Conservation (phyloP, 345 rosid genomes). For the Triadica sebifera region DNA sequence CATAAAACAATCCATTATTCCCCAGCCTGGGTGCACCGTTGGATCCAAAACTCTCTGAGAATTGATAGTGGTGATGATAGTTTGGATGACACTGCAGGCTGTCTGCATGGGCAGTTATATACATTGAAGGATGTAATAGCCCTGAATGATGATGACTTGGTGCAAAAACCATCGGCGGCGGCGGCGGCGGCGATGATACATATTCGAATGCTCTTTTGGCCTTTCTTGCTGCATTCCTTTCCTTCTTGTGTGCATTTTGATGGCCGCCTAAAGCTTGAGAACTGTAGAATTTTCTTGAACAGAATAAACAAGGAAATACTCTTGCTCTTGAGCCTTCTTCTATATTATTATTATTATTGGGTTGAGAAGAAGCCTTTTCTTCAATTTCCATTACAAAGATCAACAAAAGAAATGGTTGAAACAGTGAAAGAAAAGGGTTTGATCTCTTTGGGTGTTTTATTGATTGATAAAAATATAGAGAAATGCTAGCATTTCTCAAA, state of each 20-base stretch:
- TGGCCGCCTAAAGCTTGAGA: conserved; percentile 97
- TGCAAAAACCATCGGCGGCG: conserved; percentile 39
- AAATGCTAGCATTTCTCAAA: no score
- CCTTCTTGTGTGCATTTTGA: conserved; percentile 95
- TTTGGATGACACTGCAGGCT: conserved; percentile 36
- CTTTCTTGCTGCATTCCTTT: conserved; percentile 69
- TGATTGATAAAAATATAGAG: no score
- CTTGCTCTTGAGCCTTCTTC: conserved; percentile 42
- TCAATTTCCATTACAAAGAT: conserved; percentile 40
- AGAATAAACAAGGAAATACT: conserved; percentile 70
- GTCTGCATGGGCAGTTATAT: conserved; percentile 47
- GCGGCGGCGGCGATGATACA: conserved; percentile 25
- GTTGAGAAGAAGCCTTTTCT: conserved; percentile 27
- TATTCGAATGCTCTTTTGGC: conserved; percentile 56
- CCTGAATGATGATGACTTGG: conserved; percentile 38
- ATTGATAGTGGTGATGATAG: no score
- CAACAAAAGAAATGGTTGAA: not conserved
- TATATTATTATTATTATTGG: conserved; percentile 1
- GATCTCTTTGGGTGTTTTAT: not conserved
- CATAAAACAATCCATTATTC: conserved; percentile 12
- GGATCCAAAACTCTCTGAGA: conserved; percentile 36
- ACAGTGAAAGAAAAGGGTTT: not conserved
- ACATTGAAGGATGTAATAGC: conserved; percentile 47
- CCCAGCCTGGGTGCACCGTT: conserved; percentile 38
- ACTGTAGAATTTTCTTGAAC: conserved; percentile 79